phyloP scores from a whole-genome alignment of 768 basidiomycete genomes.

The Phlegmacium glaucopus region DNA sequence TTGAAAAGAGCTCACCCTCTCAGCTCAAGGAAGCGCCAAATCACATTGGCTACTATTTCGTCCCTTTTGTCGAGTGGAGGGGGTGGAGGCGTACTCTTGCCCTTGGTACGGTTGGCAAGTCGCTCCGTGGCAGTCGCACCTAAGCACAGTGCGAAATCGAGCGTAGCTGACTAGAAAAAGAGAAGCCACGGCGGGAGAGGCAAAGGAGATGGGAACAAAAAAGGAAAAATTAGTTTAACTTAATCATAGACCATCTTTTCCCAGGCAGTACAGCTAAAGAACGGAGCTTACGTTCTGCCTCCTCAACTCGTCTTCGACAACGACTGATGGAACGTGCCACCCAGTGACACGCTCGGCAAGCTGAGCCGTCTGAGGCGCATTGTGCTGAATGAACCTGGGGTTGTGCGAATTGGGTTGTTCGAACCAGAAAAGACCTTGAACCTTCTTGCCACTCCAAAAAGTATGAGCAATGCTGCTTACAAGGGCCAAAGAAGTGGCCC shows the following conservation, averaged over 20 bases:
- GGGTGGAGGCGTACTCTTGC: conserved; percentile 41
- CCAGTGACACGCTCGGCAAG: conserved; percentile 83
- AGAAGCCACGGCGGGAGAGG: conserved; percentile 2
- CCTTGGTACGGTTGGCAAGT: conserved; percentile 78
- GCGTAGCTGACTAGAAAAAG: conserved; percentile 80
- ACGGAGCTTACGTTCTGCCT: conserved; percentile 83
- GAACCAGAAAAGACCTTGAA: conserved; percentile 76
- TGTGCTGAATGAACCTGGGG: conserved; percentile 66
- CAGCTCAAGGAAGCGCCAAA: conserved; percentile 97
- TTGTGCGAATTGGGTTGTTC: conserved; percentile 50
- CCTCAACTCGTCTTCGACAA: conserved; percentile 92
- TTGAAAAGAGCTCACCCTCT: conserved; percentile 66
- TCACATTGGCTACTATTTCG: conserved; percentile 95
- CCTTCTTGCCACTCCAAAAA: conserved; percentile 79
- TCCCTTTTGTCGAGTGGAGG: conserved; percentile 91
- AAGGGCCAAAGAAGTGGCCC: conserved; percentile 87
- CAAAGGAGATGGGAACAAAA: conserved; percentile 9
- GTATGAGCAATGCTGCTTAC: conserved; percentile 75
- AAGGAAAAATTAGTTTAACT: conserved; percentile 10
- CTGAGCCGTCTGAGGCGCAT: conserved; percentile 75
- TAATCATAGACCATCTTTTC: conserved; percentile 23
- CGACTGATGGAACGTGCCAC: conserved; percentile 83
- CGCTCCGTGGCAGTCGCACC: conserved; percentile 85
- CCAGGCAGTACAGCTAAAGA: conserved; percentile 8
- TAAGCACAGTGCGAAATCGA: conserved; percentile 92